A percentile compares a stretch with the other conserved stretches of the same genome.
These are phyloP conservation scores for Vigna angularis DNA, from an alignment of 306 rosid species.

Conservation along the genomic window DNA sequence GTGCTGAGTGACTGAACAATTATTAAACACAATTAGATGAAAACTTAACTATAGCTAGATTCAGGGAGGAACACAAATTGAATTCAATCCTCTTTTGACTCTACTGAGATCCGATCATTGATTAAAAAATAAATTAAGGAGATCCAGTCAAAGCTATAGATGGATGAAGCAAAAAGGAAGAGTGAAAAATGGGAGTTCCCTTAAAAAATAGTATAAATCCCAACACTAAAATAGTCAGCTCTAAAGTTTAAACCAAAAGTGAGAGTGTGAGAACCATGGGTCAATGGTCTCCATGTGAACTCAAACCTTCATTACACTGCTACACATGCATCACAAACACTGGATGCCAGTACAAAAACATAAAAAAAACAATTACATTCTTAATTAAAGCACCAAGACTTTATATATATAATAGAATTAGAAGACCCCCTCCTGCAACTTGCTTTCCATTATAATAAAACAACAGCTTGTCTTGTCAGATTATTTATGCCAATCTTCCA, in stretches of 20 bases:
- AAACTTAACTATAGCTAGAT: background rate
- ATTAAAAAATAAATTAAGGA: background rate
- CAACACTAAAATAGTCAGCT: conserved; percentile 19
- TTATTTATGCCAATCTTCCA: background rate
- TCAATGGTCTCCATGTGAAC: background rate
- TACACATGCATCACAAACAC: too few species aligned
- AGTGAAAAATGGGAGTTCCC: background rate
- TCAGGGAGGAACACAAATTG: background rate
- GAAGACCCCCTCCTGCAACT: conserved; percentile 1
- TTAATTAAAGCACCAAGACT: background rate
- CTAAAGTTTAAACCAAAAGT: background rate
- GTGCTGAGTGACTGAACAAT: background rate
- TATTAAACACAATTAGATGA: background rate
- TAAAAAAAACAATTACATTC: background rate
- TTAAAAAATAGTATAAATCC: background rate
- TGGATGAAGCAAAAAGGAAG: conserved; percentile 9
- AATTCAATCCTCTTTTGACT: conserved; percentile 6
- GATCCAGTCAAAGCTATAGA: conserved; percentile 37
- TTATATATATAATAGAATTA: conserved; percentile 1
- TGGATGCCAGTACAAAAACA: background rate
- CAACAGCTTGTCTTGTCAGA: conserved; percentile 31
- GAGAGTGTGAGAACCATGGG: background rate
- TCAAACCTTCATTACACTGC: too few species aligned
- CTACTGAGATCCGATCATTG: conserved; percentile 9
- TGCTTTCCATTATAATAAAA: background rate